Evolutionary conservation across 176 grass and related monocot genomes (phyloP).

Genomic region (Zoysia japonica): DNA sequence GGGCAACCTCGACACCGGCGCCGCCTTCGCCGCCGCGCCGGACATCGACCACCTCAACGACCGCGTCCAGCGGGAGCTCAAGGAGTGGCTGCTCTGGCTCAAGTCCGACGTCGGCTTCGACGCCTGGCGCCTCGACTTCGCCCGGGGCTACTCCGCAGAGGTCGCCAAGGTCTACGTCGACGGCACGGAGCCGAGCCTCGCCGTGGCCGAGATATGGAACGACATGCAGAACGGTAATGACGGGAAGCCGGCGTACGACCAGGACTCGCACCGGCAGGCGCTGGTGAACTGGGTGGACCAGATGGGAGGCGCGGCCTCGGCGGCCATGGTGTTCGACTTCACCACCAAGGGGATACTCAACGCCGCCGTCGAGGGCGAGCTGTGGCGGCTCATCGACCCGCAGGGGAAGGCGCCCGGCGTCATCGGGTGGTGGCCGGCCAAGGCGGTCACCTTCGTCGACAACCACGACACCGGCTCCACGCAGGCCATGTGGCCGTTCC

Average conservation of each 20-base stretch:
- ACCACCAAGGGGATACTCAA: conserved; percentile 51
- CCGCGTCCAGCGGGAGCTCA: conserved; percentile 59
- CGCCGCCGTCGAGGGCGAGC: conserved; percentile 40
- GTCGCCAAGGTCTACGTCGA: conserved; percentile 61
- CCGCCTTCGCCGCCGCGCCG: conserved; percentile 41
- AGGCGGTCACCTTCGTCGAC: conserved; percentile 84
- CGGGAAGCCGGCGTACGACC: conserved; percentile 32
- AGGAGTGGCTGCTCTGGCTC: conserved; percentile 70
- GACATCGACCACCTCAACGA: conserved; percentile 86
- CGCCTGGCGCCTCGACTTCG: conserved; percentile 76
- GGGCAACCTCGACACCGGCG: conserved; percentile 67
- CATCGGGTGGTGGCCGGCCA: conserved; percentile 60
- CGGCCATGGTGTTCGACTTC: conserved; percentile 47
- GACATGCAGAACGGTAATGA: neutral
- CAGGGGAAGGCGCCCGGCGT: conserved; percentile 63
- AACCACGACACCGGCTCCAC: conserved; percentile 89
- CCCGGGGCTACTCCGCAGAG: conserved; percentile 43
- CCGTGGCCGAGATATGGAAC: conserved; percentile 65
- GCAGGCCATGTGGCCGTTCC: conserved; percentile 66
- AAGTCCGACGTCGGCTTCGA: conserved; percentile 76
- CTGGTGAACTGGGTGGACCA: conserved; percentile 47
- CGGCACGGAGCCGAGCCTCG: conserved; percentile 36
- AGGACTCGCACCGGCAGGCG: conserved; percentile 38
- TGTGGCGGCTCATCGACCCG: conserved; percentile 44
- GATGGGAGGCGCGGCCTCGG: conserved; percentile 22